Base-by-base conservation (phyloP, 192 early-diverging fungal genomes). In the Backusella liffmaniae region DNA sequence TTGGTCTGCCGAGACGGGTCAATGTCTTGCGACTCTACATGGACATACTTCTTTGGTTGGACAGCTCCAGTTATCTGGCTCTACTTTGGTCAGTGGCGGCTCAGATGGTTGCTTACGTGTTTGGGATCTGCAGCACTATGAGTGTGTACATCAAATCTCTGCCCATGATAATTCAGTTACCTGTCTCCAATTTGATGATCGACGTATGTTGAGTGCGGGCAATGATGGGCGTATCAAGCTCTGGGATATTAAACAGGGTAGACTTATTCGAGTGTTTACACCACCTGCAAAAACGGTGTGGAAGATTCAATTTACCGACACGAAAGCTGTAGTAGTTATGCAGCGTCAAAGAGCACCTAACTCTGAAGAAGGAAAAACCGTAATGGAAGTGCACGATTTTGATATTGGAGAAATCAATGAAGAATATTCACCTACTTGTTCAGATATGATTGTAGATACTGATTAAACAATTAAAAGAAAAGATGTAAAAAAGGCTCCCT, bases 41-140 rank as follows among this genome's bases (percentile, higher is more conserved):
- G 97, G 97, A 0, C 98, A 99, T 78, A 91, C 92, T 18, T 95
- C 94, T 12, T 86, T 99, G 2, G 98, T 99, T 6, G 98, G 98
- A 0, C 91, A 99, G 49, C 80, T 99, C 15, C 94, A 96, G 72
- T 86, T 98, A 39, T 87, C 93, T 6, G 87, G 90, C 44, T 90
- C 92, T 9, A 82, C 80, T 29, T 81, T 99, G 23, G 95, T 99
- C 23, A 96, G 94, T 12, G 98, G 96, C 1, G 97, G 96, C 15
- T 95, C 95, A 10, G 98, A 99, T 77, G 89, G 95, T 3, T 94
- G 91, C 21, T 86, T 99, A 72, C 89, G 97, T 26, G 89, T 99
- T 36, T 99, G 98, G 98, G 91, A 93, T 77, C 80, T 95, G 71
- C 79, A 82, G n/a, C 82, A 76, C 79, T 76, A 87, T 79, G 76